These are phyloP conservation scores for Pinus tabuliformis DNA, from an alignment of 75 land plant species.

Conservation along the genomic window DNA sequence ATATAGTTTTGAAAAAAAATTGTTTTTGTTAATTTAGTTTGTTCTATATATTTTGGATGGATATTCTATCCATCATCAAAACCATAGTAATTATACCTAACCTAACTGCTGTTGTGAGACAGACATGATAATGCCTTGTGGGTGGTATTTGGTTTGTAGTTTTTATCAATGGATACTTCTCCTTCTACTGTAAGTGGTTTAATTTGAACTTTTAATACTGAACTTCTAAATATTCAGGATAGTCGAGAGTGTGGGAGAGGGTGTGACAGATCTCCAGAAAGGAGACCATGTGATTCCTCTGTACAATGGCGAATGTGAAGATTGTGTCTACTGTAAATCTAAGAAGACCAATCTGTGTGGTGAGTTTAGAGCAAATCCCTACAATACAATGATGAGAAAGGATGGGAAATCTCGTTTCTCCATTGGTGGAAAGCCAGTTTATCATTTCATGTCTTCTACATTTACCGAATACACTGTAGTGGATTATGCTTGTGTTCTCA, in stretches of 20 bases:
- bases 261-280: constrained; percentile 47
- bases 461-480: constrained; percentile 86
- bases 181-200: not conserved
- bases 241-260: constrained; percentile 89
- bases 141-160: not conserved
- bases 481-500: constrained; percentile 66
- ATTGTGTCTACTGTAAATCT: constrained; percentile 41
- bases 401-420: constrained; percentile 50
- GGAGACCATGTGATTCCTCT: constrained; percentile 84
- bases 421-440: constrained; percentile 28
- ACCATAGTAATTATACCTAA: no score
- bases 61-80: no score
- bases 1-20: no score
- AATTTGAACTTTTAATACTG: not conserved
- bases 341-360: constrained; percentile 61
- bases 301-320: constrained; percentile 70
- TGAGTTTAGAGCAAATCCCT: constrained; percentile 31
- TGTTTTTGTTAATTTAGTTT: not conserved
- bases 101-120: no score
- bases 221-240: constrained; percentile 25
- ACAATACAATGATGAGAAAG: constrained; percentile 35
- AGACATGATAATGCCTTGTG: no score
- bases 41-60: not conserved
- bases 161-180: not conserved
- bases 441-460: constrained; percentile 71